Evolutionary conservation across 805 yeast genomes (phyloP).

Genomic region (Wickerhamomyces rabaulensis): DNA sequence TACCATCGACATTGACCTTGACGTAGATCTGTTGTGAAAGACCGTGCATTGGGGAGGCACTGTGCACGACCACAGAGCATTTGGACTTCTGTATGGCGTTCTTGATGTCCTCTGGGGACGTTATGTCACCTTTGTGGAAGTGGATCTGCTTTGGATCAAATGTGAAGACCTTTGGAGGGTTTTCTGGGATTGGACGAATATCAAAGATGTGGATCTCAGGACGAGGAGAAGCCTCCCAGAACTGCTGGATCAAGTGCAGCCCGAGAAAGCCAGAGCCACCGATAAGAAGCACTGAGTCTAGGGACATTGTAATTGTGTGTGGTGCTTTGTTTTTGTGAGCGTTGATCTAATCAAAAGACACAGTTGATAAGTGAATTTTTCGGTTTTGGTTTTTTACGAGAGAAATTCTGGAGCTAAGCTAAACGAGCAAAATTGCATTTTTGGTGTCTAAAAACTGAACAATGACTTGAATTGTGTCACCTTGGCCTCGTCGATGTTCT

Average conservation of each 20-base stretch:
- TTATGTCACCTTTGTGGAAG: conserved; percentile 79
- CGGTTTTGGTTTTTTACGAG: not conserved
- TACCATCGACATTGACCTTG: conserved; percentile 89
- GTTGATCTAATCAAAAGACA: too few species aligned
- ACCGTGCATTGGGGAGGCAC: conserved; percentile 97
- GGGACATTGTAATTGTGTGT: conserved; percentile 8
- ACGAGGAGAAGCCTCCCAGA: conserved; percentile 55
- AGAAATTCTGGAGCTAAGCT: not conserved
- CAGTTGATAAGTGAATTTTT: not conserved
- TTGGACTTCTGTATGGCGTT: conserved; percentile 52
- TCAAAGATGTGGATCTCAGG: conserved; percentile 86
- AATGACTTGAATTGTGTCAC: conserved; percentile 9
- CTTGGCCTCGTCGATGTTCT: conserved; percentile 17
- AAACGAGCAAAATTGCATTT: not conserved
- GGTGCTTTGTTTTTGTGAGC: not conserved
- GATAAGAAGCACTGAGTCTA: conserved; percentile 59
- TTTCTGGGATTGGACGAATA: conserved; percentile 79
- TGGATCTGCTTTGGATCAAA: conserved; percentile 55
- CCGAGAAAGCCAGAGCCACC: conserved; percentile 98
- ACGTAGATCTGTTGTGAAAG: conserved; percentile 74
- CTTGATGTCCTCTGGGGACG: conserved; percentile 63
- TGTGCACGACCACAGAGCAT: conserved; percentile 82
- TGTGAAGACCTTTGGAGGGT: conserved; percentile 64
- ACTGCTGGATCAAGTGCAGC: conserved; percentile 83
- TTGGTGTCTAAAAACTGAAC: conserved; percentile 5